Evolutionary conservation across 768 basidiomycete genomes (phyloP).

Genomic region (Trametes elegans): DNA sequence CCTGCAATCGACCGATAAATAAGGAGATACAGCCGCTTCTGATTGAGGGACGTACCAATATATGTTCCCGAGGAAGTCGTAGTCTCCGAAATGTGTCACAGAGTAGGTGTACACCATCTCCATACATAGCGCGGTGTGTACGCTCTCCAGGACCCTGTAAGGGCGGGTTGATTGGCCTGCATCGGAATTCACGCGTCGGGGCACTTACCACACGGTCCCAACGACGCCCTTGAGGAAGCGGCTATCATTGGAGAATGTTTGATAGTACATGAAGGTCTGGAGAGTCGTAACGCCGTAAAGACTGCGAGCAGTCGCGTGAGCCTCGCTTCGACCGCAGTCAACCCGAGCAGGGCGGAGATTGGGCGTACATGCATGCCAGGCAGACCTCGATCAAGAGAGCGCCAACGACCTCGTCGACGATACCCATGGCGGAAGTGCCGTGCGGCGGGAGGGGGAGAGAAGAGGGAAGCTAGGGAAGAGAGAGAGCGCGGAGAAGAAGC

Average conservation of each 20-base stretch:
- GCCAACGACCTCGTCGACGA: neutral
- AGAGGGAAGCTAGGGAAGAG: neutral
- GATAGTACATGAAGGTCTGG: conserved; percentile 7
- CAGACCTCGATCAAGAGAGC: conserved; percentile 7
- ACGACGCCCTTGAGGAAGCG: conserved; percentile 4
- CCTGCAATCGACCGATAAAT: neutral
- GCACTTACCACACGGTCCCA: neutral
- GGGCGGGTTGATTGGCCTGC: neutral
- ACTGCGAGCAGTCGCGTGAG: neutral
- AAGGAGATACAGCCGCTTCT: no score
- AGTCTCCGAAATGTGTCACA: conserved; percentile 4
- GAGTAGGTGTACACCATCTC: conserved; percentile 6
- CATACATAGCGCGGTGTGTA: conserved; percentile 10
- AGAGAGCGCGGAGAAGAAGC: neutral
- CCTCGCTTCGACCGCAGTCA: neutral
- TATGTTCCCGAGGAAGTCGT: conserved; percentile 4
- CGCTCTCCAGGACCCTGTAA: neutral
- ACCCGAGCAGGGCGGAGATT: no score
- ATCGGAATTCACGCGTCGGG: no score
- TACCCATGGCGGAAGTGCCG: neutral
- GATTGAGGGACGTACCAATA: neutral
- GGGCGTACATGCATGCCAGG: conserved; percentile 7
- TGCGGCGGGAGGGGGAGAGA: neutral
- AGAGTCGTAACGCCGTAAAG: conserved; percentile 10
- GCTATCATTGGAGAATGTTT: neutral